Evolutionary conservation across 768 basidiomycete species (phyloP).

Genomic region (Leucocoprinus sp.): DNA sequence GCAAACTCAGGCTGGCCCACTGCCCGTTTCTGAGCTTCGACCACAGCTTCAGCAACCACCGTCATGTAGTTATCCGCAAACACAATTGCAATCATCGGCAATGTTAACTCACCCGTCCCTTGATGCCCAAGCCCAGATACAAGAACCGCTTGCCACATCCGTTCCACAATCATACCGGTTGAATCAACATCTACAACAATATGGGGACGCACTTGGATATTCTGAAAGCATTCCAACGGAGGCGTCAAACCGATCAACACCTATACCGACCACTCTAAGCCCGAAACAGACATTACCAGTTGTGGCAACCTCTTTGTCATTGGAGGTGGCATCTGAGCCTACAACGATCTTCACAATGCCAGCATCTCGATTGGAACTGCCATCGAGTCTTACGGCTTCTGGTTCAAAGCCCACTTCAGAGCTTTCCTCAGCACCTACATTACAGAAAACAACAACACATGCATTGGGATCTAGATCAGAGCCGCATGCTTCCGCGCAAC

Average conservation of each 20-base stretch:
- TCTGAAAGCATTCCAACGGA: too few relatives aligned
- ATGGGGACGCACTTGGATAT: too few relatives aligned
- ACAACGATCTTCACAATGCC: background rate
- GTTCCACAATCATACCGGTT: too few relatives aligned
- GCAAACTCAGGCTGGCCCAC: conserved; percentile 1
- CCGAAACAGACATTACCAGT: background rate
- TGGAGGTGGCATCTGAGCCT: background rate
- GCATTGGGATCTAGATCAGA: background rate
- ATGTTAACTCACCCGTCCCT: too few relatives aligned
- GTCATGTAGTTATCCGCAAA: too few relatives aligned
- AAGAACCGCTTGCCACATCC: too few relatives aligned
- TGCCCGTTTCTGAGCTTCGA: background rate
- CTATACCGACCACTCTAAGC: background rate
- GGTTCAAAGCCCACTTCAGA: background rate
- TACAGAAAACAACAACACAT: background rate
- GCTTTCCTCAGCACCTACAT: too few relatives aligned
- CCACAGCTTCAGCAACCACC: conserved; percentile 3
- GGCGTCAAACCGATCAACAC: too few relatives aligned
- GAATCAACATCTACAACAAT: background rate
- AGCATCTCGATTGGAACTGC: background rate
- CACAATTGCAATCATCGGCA: background rate
- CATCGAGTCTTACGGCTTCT: conserved; percentile 3
- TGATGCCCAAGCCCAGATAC: too few relatives aligned
- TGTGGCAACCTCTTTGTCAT: too few relatives aligned
- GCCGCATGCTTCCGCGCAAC: background rate